phyloP scores from a whole-genome alignment of 2,329 filamentous ascomycete genomes.

The Colletotrichum liaoningense region DNA sequence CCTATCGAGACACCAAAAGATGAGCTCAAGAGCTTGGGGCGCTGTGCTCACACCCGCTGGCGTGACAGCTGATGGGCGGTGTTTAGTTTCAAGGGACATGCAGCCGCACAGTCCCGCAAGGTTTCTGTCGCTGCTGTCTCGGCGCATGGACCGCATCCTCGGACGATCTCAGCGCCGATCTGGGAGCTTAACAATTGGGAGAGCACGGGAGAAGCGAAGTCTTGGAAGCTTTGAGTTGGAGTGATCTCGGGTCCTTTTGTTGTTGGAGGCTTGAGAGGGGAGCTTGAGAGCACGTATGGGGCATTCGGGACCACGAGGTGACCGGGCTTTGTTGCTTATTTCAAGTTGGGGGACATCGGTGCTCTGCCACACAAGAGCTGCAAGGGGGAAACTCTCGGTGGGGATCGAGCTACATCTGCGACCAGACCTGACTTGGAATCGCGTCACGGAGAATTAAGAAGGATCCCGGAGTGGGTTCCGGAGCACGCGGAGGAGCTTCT shows the following conservation, averaged over 20 bases:
- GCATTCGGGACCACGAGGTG: background rate
- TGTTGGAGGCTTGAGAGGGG: background rate
- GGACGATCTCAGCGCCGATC: slow-evolving; percentile 33
- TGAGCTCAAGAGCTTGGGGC: slow-evolving; percentile 31
- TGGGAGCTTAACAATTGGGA: background rate
- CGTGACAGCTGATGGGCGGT: slow-evolving; percentile 29
- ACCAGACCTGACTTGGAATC: background rate
- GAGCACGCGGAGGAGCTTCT: background rate
- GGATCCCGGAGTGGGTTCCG: background rate
- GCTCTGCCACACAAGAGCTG: slow-evolving; percentile 24
- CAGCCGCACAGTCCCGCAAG: slow-evolving; percentile 25
- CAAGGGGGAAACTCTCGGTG: slow-evolving; percentile 14
- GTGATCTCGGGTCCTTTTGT: background rate
- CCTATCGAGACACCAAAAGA: slow-evolving; percentile 16
- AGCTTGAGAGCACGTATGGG: background rate
- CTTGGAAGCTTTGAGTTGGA: background rate
- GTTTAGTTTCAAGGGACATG: slow-evolving; percentile 33
- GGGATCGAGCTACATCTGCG: slow-evolving; percentile 11
- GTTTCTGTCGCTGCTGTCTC: slow-evolving; percentile 17
- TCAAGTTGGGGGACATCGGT: background rate
- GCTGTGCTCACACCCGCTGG: slow-evolving; percentile 2
- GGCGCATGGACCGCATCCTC: slow-evolving; percentile 33
- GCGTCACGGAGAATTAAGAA: background rate
- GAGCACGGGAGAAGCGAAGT: background rate
- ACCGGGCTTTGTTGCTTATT: slow-evolving; percentile 9